Evolutionary conservation across 768 basidiomycete genomes (phyloP).

Genomic region (Lyophyllum semitale): DNA sequence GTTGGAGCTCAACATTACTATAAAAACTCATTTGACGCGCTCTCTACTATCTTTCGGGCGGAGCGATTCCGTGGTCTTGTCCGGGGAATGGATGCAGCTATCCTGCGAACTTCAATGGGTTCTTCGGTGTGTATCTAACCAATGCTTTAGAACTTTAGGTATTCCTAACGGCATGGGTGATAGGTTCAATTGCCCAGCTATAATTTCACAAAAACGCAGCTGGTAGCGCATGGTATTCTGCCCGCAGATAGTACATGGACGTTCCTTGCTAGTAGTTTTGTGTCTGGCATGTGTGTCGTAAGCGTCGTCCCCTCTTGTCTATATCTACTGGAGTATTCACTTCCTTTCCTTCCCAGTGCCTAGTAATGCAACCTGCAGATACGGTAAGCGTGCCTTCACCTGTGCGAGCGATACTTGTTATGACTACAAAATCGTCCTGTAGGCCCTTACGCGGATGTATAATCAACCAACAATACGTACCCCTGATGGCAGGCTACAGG

Average conservation of each 20-base stretch:
- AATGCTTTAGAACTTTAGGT: background rate
- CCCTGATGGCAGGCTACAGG: conserved; percentile 71
- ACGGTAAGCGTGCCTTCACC: conserved; percentile 44
- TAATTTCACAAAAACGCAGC: conserved; percentile 85
- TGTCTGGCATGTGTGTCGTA: conserved; percentile 93
- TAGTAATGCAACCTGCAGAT: conserved; percentile 95
- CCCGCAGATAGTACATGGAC: conserved; percentile 82
- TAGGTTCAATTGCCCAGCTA: conserved; percentile 95
- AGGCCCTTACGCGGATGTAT: conserved; percentile 93
- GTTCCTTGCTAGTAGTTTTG: conserved; percentile 82
- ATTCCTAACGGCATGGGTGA: conserved; percentile 1
- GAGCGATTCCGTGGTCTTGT: conserved; percentile 82
- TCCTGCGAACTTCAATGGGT: conserved; percentile 93
- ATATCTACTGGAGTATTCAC: background rate
- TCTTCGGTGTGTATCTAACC: conserved; percentile 62
- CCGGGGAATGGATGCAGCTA: conserved; percentile 91
- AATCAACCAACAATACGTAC: conserved; percentile 84
- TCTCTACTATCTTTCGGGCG: conserved; percentile 73
- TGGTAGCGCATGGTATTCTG: conserved; percentile 68
- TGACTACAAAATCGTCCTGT: background rate
- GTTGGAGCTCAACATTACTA: conserved; percentile 96
- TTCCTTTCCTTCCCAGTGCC: conserved; percentile 49
- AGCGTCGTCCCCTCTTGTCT: conserved; percentile 27
- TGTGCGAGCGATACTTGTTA: conserved; percentile 9
- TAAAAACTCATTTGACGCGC: conserved; percentile 79